A percentile compares a stretch with the other conserved stretches of the same genome.
Conservation (phyloP, 1,139 yeast species). For the Sugiyamaella grinbergsii region DNA sequence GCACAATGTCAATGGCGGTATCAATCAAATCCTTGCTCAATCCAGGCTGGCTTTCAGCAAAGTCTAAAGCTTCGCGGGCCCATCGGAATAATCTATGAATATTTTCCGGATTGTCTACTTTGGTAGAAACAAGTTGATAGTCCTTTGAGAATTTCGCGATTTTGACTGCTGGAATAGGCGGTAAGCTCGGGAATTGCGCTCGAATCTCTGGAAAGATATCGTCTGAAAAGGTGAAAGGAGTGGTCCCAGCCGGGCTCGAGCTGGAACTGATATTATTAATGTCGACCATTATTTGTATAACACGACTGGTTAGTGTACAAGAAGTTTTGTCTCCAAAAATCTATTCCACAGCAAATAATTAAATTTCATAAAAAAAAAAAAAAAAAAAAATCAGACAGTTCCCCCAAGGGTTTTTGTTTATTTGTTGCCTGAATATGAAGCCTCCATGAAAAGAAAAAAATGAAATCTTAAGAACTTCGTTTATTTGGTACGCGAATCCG, state of each 20-base stretch:
- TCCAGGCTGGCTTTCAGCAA: slow-evolving; percentile 38
- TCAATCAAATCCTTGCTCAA: slow-evolving; percentile 32
- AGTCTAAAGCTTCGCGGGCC: slow-evolving; percentile 42
- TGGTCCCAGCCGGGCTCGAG: not conserved
- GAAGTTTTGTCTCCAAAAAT: no score
- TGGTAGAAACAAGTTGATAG: slow-evolving; percentile 20
- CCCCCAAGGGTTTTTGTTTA: not conserved
- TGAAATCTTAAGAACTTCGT: no score
- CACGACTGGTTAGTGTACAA: no score
- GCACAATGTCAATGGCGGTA: slow-evolving; percentile 36
- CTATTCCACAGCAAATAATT: no score
- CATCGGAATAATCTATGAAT: slow-evolving; percentile 35
- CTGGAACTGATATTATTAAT: not conserved
- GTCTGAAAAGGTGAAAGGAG: slow-evolving; percentile 38
- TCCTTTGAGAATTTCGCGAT: slow-evolving; percentile 33
- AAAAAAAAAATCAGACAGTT: no score
- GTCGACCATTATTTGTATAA: slow-evolving; percentile 1
- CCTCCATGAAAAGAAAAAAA: no score
- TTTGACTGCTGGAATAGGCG: slow-evolving; percentile 37
- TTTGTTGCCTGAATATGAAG: no score
- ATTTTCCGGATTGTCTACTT: slow-evolving; percentile 16
- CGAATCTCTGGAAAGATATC: slow-evolving; percentile 37
- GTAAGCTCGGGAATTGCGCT: slow-evolving; percentile 37
- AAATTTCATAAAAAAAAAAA: no score
- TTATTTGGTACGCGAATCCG: no score